Percentiles rank a stretch among this genome's conserved stretches.
Evolutionary conservation across 1,284 basidiomycete genomes (phyloP).

Genomic region (Apiotrichum siamense): DNA sequence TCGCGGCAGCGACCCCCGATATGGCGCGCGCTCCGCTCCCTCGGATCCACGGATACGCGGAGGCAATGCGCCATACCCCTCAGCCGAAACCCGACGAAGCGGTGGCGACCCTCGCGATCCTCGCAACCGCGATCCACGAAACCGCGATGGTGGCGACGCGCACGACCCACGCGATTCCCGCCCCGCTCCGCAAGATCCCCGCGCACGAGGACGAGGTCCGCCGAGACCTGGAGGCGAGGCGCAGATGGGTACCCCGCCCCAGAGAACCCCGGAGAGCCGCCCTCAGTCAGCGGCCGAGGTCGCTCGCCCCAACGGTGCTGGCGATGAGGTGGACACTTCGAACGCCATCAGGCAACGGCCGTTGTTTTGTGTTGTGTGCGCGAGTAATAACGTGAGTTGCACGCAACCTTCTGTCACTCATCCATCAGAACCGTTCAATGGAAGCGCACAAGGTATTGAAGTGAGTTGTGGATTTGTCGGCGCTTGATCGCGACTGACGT

Average conservation of each 20-base stretch:
- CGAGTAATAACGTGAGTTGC: constrained; percentile 79
- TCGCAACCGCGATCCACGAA: neutral
- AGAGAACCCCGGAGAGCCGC: neutral
- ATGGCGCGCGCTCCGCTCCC: neutral
- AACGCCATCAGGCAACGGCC: constrained; percentile 51
- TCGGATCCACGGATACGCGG: constrained; percentile 1
- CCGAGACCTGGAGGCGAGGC: neutral
- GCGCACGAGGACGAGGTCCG: constrained; percentile 1
- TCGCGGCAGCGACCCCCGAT: neutral
- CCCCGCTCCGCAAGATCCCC: constrained; percentile 2
- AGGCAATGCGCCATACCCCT: constrained; percentile 3
- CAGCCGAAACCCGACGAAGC: neutral
- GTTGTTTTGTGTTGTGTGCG: constrained; percentile 95
- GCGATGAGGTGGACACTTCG: constrained; percentile 10
- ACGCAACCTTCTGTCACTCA: constrained; percentile 12
- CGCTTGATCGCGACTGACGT: neutral
- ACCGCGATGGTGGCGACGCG: neutral
- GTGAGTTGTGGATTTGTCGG: constrained; percentile 52
- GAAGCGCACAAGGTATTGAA: constrained; percentile 88
- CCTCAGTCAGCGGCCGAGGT: neutral
- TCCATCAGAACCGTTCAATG: constrained; percentile 92
- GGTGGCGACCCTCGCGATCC: neutral
- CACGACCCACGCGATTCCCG: constrained; percentile 1
- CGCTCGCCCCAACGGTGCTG: constrained; percentile 3
- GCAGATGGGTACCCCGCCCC: neutral